Percentiles rank a stretch among this genome's conserved stretches.
Conservation (phyloP, 1,139 yeast genomes). For the Groenewaldozyma sp. region DNA sequence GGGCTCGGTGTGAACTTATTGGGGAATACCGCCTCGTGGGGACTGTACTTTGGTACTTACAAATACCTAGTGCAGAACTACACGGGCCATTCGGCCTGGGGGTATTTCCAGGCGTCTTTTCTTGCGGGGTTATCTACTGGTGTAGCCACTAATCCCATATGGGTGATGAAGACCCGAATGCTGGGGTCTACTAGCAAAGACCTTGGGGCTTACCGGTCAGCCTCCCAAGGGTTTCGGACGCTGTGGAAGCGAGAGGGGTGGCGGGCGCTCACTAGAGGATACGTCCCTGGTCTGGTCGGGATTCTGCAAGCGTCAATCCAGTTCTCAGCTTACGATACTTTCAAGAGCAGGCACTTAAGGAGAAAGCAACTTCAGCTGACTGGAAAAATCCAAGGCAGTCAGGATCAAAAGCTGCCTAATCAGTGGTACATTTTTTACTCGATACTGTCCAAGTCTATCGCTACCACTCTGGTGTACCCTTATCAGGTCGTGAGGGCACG, state of each 20-base stretch:
- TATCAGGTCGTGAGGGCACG: conserved; percentile 75
- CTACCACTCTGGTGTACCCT: conserved; percentile 70
- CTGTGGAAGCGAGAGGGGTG: conserved; percentile 58
- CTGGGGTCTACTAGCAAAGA: conserved; percentile 46
- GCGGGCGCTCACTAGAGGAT: conserved; percentile 70
- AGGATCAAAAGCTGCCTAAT: conserved; percentile 27
- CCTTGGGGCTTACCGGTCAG: conserved; percentile 47
- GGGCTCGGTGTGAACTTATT: conserved; percentile 74
- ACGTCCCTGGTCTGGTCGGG: conserved; percentile 70
- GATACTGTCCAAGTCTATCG: conserved; percentile 56
- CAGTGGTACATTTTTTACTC: conserved; percentile 55
- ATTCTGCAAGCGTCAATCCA: conserved; percentile 87
- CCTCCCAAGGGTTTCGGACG: conserved; percentile 44
- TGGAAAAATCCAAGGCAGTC: background rate
- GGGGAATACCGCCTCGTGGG: conserved; percentile 88
- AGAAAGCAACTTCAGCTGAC: conserved; percentile 1
- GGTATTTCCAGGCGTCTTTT: conserved; percentile 45
- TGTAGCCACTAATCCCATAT: conserved; percentile 75
- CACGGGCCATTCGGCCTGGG: conserved; percentile 18
- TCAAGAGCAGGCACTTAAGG: conserved; percentile 1
- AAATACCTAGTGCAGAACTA: conserved; percentile 27
- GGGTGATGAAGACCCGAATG: conserved; percentile 87
- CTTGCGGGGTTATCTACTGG: conserved; percentile 71
- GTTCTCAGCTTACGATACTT: conserved; percentile 66
- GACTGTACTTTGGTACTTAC: conserved; percentile 70